Conservation (phyloP, 108 stramenopile genomes). For the Schizochytrium sp. region DNA sequence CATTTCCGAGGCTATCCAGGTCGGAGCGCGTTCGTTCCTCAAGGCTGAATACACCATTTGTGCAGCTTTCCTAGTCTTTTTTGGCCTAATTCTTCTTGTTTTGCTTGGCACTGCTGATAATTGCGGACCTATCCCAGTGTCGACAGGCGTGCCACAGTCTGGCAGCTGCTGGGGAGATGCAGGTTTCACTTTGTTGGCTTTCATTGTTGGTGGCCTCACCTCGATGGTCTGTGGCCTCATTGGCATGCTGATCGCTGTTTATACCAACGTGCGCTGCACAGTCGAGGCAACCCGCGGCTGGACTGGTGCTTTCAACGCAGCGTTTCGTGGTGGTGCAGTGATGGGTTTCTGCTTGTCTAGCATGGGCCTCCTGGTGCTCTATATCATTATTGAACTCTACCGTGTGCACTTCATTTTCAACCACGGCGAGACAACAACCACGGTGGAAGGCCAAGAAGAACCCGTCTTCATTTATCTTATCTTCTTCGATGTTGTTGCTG, state of each 20-base stretch:
- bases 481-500: constrained; percentile 79
- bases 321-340: constrained; percentile 96
- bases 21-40: constrained; percentile 94
- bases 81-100: constrained; percentile 79
- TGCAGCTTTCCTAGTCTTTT: constrained; percentile 83
- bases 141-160: constrained; percentile 77
- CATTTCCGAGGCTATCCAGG: constrained; percentile 92
- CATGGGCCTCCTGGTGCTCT: constrained; percentile 84
- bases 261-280: constrained; percentile 95
- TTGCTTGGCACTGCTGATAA: constrained; percentile 81
- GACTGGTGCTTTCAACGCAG: constrained; percentile 76
- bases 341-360: constrained; percentile 79
- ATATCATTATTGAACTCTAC: constrained; percentile 55
- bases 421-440: constrained; percentile 65
- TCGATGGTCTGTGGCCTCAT: constrained; percentile 87
- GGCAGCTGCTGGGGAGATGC: constrained; percentile 49
- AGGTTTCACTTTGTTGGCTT: constrained; percentile 87
- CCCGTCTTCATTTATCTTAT: constrained; percentile 32
- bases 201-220: constrained; percentile 90
- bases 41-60: constrained; percentile 85
- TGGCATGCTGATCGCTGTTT: constrained; percentile 98
- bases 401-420: not conserved
- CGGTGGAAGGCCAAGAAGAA: constrained; percentile 86
- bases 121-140: not conserved
- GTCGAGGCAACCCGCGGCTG: constrained; percentile 85